A percentile compares a stretch with the other conserved stretches of the same genome.
Conservation (phyloP, 2,329 filamentous ascomycete genomes). For the Ascochyta pisi region DNA sequence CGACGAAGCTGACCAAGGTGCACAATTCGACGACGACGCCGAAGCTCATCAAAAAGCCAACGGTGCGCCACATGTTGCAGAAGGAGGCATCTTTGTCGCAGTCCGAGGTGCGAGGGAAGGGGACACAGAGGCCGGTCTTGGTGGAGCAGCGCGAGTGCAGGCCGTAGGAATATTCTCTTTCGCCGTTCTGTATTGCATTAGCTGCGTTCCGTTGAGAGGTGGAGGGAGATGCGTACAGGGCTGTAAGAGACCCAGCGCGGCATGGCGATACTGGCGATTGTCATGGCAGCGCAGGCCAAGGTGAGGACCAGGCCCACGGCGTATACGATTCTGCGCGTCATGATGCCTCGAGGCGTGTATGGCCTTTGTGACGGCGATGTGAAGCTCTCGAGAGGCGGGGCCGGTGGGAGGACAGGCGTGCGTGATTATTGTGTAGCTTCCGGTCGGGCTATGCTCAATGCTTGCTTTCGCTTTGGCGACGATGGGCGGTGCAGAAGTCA, state of each 20-base stretch:
- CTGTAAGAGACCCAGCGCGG: conserved; percentile 76
- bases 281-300: conserved; percentile 68
- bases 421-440: conserved; percentile 3
- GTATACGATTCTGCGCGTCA: conserved; percentile 59
- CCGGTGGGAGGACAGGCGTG: conserved; percentile 7
- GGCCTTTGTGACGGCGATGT: not conserved
- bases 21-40: conserved; percentile 82
- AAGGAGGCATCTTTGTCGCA: conserved; percentile 75
- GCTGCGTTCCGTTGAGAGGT: too few relatives aligned
- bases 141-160: conserved; percentile 83
- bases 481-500: conserved; percentile 18
- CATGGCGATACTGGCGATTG: conserved; percentile 70
- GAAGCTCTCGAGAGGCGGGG: not conserved
- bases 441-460: not conserved
- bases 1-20: conserved; percentile 77
- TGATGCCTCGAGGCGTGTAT: conserved; percentile 30
- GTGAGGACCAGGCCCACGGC: conserved; percentile 57
- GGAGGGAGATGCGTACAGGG: conserved; percentile 31
- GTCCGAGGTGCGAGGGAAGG: conserved; percentile 72
- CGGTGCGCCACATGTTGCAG: conserved; percentile 89
- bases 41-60: conserved; percentile 87
- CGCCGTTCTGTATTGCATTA: conserved; percentile 37
- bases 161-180: conserved; percentile 64
- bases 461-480: conserved; percentile 2
- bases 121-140: conserved; percentile 66